Conservation (phyloP, 164 flowering plant genomes). For the Pachysandra terminalis region DNA sequence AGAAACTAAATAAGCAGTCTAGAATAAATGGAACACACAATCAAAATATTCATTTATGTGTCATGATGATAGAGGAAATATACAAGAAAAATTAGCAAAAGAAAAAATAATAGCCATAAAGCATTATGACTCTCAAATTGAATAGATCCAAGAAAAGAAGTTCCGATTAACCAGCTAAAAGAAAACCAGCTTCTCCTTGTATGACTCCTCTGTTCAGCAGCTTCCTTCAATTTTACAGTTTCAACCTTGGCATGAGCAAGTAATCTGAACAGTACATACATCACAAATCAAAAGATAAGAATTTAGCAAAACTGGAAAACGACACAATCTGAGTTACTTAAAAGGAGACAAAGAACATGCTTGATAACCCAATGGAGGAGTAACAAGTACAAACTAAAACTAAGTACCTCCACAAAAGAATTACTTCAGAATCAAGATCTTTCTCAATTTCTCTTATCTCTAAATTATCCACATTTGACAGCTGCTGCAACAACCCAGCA, state of each 20-base stretch:
- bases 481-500: slow-evolving; percentile 68
- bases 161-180: slow-evolving; percentile 61
- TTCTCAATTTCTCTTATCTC: slow-evolving; percentile 79
- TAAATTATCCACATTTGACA: slow-evolving; percentile 31
- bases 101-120: neutral
- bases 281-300: slow-evolving; percentile 3
- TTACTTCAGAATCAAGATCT: slow-evolving; percentile 92
- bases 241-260: slow-evolving; percentile 99
- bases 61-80: neutral
- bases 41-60: neutral
- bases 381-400: neutral
- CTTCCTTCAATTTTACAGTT: slow-evolving; percentile 82
- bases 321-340: neutral
- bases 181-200: slow-evolving; percentile 84
- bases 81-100: neutral
- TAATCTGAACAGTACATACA: slow-evolving; percentile 50
- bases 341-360: neutral
- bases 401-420: slow-evolving; percentile 90
- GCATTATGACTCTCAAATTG: neutral
- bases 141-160: neutral
- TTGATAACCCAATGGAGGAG: neutral
- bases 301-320: neutral
- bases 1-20: slow-evolving; percentile 1
- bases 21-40: neutral
- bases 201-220: slow-evolving; percentile 60